Evolutionary conservation across 1,139 yeast genomes (phyloP), one percentile per base, ranked within the genome.

Genomic region (Taphrina wiesneri): DNA sequence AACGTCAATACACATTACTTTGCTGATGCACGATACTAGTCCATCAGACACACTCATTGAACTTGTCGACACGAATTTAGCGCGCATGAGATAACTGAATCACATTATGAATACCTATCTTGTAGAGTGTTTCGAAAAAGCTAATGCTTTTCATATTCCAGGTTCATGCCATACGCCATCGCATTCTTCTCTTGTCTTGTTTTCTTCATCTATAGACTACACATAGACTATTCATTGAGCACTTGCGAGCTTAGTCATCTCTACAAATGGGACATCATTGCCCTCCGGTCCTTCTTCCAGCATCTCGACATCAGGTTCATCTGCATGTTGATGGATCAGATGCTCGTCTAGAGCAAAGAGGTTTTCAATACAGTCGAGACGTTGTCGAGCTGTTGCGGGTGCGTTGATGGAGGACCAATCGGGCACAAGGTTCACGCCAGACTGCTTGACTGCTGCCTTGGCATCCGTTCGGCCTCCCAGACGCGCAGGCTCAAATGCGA

Each of bases 401-500:
- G 46, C 41, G 19, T 36, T n/a, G 25, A 39, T 26, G 2, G 51
- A 26, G n/a, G 56, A 26, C 60, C 63, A 64, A 32, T 56, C 43
- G 7, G 59, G 59, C 17, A 9, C 13, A 6, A 60, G 36, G 11
- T 41, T 17, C n/a, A 49, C 51, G 11, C 26, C 51, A 3, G 63
- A 56, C 36, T 45, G 46, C 30, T 52, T 53, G 28, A 47, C 59
- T 9, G 63, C 54, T 21, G 66, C 41, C 32, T 64, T 63, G 9
- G 36, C 39, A 21, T 66, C 67, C 25, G 60, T 21, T n/a, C 43
- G 28, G n/a, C 32, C 56, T n/a, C 67, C 67, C 9, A 56, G 25
- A 19, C 60, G 56, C 11, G 53, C 46, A 6, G 67, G 63, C 15
- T 66, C 53, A 52, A 66, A 66, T 9, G 64, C 41, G 9, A 53